Base-by-base conservation (phyloP, 345 rosid species). In the Gossypium longicalyx region DNA sequence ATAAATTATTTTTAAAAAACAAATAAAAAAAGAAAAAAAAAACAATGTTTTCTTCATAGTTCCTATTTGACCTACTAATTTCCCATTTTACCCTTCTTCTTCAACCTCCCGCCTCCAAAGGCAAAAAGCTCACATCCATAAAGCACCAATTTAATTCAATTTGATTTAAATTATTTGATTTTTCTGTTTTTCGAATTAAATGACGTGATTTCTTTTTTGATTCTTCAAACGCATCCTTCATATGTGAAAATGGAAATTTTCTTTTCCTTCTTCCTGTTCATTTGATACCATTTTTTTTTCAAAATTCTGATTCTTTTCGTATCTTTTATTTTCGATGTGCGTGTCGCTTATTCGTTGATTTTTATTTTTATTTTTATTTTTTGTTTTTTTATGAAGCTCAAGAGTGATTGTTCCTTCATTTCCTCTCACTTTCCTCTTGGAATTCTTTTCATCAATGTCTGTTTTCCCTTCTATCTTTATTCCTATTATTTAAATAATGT, bases 321-420 rank as follows among this genome's bases (percentile, higher is more conserved):
- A 34, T 71, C 3, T n/a, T 29, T 29, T 51, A 11, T 44, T 51
- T 69, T 27, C 44, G 59, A 69, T 69, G 58, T 51, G 72, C 59
- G 72, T 41, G 77, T 69, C 27, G 48, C 22, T 58, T 65, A 45
- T 70, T 45, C 12, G 71, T 79, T 67, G 66, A 76, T 77, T 70
- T 58, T 11, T n/a, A n/a, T n/a, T n/a, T n/a, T n/a, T n/a, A n/a
- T n/a, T n/a, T n/a, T n/a, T n/a, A n/a, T n/a, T n/a, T 47, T 51
- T 17, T 45, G 29, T 59, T 71, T 16, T 79, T 79, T 75, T 76
- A 83, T 80, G 87, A 85, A 83, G 80, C 72, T 84, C 78, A 77
- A 75, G 45, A 81, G 81, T 78, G 77, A 67, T 77, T 53, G 74
- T 66, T 79, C 43, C 70, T 27, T 79, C 45, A 41, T 65, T 52